Base-by-base conservation (phyloP, 768 basidiomycete species). In the Suillus luteus region DNA sequence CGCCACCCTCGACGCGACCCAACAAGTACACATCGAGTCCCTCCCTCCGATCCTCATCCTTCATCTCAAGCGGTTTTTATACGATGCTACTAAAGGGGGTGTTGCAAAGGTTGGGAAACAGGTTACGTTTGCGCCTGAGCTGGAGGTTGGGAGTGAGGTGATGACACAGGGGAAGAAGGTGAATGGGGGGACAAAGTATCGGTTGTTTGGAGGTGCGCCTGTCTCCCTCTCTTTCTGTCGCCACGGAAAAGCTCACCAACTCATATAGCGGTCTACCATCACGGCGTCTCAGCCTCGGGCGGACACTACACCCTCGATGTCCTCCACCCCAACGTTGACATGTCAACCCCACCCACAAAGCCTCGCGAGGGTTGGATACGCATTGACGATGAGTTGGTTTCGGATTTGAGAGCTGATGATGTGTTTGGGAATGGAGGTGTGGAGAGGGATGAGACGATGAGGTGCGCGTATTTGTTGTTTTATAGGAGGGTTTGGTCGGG, bases 271-370 rank as follows among this genome's bases (percentile, higher is more conserved):
- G 78, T 98, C 14, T 98, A 98, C 75, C 96, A 99, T 74, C 96
- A 99, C 68, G 96, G 96, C 2, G 80, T 82, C 35, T 92, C 92
- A 8, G 94, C 96, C 0, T 89, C 89, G 1, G 95, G 95, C 3
- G 96, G 96, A 1, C 96, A 98, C 76, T 99, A 98, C 78, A 99
- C 96, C 2, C 85, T 96, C 55, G 91, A 95, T 69, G 91, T 96
- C 11, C 79, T 96, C 2, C 89, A 93, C 68, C 91, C 90, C 3
- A 84, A 85, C 66, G 82, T 88, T 41, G 85, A 83, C 73, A 77
- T 82, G 11, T 71, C 66, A 62, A 69, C 71, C 33, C 72, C 76
- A 11, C 54, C 60, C 6, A 62, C 65, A 10, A 72, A 68, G 33
- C 78, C 81, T 2, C 80, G 82, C 6, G 87, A 91, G 63, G 89